Evolutionary conservation across 176 grass and related monocot genomes (phyloP).

Genomic region (Triticum turgidum): DNA sequence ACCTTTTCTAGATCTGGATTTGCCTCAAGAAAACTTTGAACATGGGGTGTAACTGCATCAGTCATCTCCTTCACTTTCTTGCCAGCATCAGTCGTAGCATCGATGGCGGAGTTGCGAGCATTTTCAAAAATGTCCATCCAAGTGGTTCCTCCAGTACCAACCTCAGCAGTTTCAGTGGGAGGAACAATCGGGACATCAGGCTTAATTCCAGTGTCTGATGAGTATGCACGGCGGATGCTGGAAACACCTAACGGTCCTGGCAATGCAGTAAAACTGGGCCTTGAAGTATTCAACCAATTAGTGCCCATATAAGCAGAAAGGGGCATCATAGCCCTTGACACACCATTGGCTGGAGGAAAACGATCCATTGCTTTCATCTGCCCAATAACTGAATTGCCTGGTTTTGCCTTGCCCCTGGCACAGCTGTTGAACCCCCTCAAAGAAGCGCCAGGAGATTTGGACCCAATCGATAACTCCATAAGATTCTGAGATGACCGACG

Average conservation of each 20-base stretch:
- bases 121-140: constrained; percentile 63
- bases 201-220: constrained; percentile 50
- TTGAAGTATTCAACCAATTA: constrained; percentile 35
- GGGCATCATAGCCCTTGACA: constrained; percentile 19
- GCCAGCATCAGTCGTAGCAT: constrained; percentile 50
- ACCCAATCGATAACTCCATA: constrained; percentile 36
- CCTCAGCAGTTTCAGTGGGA: constrained; percentile 35
- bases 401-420: constrained; percentile 28
- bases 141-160: constrained; percentile 33
- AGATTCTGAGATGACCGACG: constrained; percentile 29
- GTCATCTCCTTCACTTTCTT: constrained; percentile 71
- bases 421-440: constrained; percentile 30
- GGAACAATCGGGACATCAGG: constrained; percentile 40
- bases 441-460: constrained; percentile 22
- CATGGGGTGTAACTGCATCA: constrained; percentile 56
- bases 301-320: constrained; percentile 27
- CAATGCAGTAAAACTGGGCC: constrained; percentile 20
- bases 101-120: constrained; percentile 47
- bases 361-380: constrained; percentile 23
- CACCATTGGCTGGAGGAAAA: constrained; percentile 16
- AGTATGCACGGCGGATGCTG: constrained; percentile 38
- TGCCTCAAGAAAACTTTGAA: constrained; percentile 64
- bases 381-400: not conserved
- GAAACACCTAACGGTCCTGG: constrained; percentile 28
- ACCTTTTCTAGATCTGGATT: constrained; percentile 83